A percentile compares a stretch with the other conserved stretches of the same genome.
phyloP scores from a whole-genome alignment of 345 rosid genomes.

The Corchorus olitorius region DNA sequence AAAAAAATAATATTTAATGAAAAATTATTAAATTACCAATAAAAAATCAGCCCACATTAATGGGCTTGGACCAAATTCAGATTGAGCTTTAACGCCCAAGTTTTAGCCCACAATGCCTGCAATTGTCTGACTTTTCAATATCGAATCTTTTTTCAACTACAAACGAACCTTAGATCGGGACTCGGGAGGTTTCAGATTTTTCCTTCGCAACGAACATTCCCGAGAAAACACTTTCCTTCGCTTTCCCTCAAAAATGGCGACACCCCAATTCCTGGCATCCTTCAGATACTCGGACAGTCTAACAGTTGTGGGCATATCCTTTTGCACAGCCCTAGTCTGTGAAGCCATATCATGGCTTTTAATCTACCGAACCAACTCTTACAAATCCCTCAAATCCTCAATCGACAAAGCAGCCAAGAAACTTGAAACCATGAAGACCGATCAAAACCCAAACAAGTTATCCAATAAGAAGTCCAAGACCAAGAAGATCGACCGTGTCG shows the following conservation, averaged over 20 bases:
- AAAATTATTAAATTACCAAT: too few species aligned
- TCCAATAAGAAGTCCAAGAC: slow-evolving; percentile 73
- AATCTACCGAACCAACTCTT: slow-evolving; percentile 92
- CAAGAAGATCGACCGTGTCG: slow-evolving; percentile 97
- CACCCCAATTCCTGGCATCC: slow-evolving; percentile 55
- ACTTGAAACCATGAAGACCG: slow-evolving; percentile 89
- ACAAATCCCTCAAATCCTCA: slow-evolving; percentile 90
- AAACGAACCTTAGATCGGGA: not conserved
- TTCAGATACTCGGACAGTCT: slow-evolving; percentile 79
- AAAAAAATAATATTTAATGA: too few species aligned
- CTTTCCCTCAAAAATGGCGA: slow-evolving; percentile 22
- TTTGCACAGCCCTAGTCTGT: slow-evolving; percentile 92
- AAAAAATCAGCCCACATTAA: too few species aligned
- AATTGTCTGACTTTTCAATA: not conserved
- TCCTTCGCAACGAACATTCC: slow-evolving; percentile 2
- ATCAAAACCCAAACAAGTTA: slow-evolving; percentile 51
- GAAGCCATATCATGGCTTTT: slow-evolving; percentile 96
- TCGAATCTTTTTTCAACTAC: not conserved
- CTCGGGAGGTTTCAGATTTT: not conserved
- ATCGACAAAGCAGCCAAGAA: slow-evolving; percentile 96
- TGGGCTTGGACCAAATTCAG: too few species aligned
- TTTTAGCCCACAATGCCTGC: not conserved
- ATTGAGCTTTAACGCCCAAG: not conserved
- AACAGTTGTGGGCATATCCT: slow-evolving; percentile 84
- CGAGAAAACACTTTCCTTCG: not conserved